Conservation (phyloP, 2,329 filamentous ascomycete species). For the Gnomoniopsis sp. region DNA sequence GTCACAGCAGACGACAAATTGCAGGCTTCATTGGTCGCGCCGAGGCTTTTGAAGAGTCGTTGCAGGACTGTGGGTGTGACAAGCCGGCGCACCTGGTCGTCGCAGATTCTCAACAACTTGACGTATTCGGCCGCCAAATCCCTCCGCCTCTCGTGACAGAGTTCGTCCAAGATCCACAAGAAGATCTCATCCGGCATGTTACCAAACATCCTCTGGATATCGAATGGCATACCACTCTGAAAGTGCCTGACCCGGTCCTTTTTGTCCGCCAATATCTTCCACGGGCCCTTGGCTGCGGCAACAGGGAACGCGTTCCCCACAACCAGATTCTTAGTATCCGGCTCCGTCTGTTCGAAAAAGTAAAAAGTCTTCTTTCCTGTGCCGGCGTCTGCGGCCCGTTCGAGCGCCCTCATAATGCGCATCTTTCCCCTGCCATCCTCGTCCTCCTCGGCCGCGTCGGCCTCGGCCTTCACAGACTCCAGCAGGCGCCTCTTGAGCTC, state of each 20-base stretch:
- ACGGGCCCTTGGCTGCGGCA: slow-evolving; percentile 35
- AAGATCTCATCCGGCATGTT: slow-evolving; percentile 62
- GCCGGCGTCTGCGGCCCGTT: slow-evolving; percentile 41
- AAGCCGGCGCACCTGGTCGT: slow-evolving; percentile 40
- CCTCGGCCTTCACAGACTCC: slow-evolving; percentile 21
- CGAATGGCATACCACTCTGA: slow-evolving; percentile 58
- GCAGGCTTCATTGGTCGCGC: slow-evolving; percentile 48
- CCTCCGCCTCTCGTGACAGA: slow-evolving; percentile 52
- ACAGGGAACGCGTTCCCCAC: slow-evolving; percentile 34
- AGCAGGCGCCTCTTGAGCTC: slow-evolving; percentile 27
- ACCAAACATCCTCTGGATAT: slow-evolving; percentile 42
- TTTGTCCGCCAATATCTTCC: slow-evolving; percentile 47
- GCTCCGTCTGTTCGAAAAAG: slow-evolving; percentile 44
- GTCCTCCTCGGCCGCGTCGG: slow-evolving; percentile 27
- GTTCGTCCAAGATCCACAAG: slow-evolving; percentile 61
- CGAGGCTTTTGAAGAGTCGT: slow-evolving; percentile 55
- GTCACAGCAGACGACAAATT: slow-evolving; percentile 21
- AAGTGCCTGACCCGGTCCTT: slow-evolving; percentile 55
- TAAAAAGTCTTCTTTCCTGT: slow-evolving; percentile 39
- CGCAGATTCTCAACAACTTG: slow-evolving; percentile 46
- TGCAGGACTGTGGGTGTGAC: slow-evolving; percentile 44
- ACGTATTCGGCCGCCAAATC: slow-evolving; percentile 60
- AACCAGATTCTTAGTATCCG: slow-evolving; percentile 20
- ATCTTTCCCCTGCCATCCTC: slow-evolving; percentile 38
- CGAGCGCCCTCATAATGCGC: slow-evolving; percentile 42